phyloP scores from a whole-genome alignment of 164 flowering plant genomes.

The Magnolia changhungtana region DNA sequence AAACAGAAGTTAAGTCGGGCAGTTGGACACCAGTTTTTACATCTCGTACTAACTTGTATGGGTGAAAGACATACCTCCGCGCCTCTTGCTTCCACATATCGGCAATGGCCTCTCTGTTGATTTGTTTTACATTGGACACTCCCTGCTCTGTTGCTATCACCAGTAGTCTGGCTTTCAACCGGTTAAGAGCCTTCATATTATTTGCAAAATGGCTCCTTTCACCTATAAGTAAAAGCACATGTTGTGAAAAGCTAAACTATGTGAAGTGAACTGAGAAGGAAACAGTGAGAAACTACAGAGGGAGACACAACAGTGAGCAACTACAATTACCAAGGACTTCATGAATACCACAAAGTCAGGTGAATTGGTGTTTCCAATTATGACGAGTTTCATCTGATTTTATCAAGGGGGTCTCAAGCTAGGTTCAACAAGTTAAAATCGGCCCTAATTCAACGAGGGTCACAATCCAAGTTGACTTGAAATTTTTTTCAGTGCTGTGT shows the following conservation, averaged over 20 bases:
- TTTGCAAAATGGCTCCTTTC: constrained; percentile 80
- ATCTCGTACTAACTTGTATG: constrained; percentile 71
- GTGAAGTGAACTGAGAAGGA: not conserved
- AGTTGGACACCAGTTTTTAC: constrained; percentile 64
- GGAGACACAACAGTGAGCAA: not conserved
- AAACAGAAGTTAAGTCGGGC: constrained; percentile 56
- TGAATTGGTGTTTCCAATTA: no score
- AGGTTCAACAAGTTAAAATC: no score
- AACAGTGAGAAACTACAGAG: no score
- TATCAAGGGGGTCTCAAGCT: no score
- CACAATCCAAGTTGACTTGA: no score
- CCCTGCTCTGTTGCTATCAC: constrained; percentile 52
- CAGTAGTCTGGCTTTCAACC: constrained; percentile 72
- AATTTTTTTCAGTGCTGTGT: no score
- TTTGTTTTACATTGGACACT: constrained; percentile 34
- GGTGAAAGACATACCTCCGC: constrained; percentile 59
- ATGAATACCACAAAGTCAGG: no score
- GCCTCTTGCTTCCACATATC: constrained; percentile 41
- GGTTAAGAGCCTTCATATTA: constrained; percentile 73
- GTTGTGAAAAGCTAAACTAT: not conserved
- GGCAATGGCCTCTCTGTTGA: constrained; percentile 33
- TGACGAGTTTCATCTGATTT: no score
- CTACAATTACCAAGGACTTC: not conserved
- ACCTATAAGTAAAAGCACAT: constrained; percentile 38
- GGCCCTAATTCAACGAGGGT: no score